Base-by-base conservation (phyloP, 768 basidiomycete genomes). In the Boletellus sp. region DNA sequence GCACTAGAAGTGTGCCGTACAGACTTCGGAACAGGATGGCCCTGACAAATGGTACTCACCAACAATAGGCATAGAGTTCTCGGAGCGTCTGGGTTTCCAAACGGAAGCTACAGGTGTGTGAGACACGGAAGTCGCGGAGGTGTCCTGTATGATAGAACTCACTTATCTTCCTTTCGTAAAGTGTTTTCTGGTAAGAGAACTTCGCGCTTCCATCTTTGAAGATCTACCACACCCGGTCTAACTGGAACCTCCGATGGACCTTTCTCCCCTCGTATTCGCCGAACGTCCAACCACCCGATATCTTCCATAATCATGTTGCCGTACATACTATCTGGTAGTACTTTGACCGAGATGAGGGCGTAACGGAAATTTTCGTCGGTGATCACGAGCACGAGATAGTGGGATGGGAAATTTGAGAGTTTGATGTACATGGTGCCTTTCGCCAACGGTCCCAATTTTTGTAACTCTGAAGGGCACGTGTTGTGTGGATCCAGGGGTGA, bases 21-120 rank as follows among this genome's bases (percentile, higher is more conserved):
- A 26, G 15, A 33, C 20, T n/a, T 44, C 24, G 19, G 37, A 31
- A 53, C 28, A 20, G 23, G n/a, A 34, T 8, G 15, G 6, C 11
- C 3, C 5, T 16, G 22, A 40, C 2, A 24, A 9, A 40, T n/a
- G n/a, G 19, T 4, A 61, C 73, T 57, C 54, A 92, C 92, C 90
- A 90, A 71, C 89, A 94, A 65, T 92, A 94, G 31, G 84, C 85
- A 61, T 91, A 93, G 10, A 94, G 69, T 60, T 92, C 87, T 50
- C 85, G 76, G 16, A 93, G 68, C 6, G 84, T 79, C 57, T 83
- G 83, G 0, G 84, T 84, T 45, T 87, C 84, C 20, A 95, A 66
- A 52, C 82, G 74, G 64, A 90, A 92, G 39, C 72, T 70, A 41
- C 19, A 1, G 6, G 4, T 8, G 10, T 22, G 44, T 47, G 15